Conservation (phyloP, 306 rosid species). For the Gleditsia sinensis region DNA sequence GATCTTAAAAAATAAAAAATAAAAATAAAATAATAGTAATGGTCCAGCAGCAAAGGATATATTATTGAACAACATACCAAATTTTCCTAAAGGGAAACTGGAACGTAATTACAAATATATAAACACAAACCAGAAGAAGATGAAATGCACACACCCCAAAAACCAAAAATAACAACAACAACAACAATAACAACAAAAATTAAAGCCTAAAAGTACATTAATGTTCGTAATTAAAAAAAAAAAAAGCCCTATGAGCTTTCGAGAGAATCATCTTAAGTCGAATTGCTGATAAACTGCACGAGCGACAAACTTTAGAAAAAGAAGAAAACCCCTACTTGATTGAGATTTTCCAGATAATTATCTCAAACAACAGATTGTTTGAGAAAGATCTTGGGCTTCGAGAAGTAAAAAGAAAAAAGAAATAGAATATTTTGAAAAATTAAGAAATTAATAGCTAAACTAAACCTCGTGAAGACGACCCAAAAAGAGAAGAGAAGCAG, state of each 20-base stretch:
- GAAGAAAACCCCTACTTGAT: constrained; percentile 9
- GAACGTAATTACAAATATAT: constrained; percentile 1
- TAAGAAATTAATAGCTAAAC: neutral
- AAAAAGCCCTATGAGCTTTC: constrained; percentile 11
- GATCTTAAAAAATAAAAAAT: neutral
- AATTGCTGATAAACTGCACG: constrained; percentile 18
- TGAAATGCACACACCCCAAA: too few species aligned
- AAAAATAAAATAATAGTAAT: neutral
- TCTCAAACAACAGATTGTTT: neutral
- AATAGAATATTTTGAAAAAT: neutral
- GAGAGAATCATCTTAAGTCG: neutral
- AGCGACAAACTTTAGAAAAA: constrained; percentile 12
- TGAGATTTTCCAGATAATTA: neutral
- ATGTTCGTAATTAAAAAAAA: neutral
- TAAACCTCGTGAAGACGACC: constrained; percentile 48
- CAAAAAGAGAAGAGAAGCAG: constrained; percentile 24
- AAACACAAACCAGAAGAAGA: constrained; percentile 21
- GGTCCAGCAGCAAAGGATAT: neutral
- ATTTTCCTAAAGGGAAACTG: neutral
- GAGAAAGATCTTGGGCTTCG: too few species aligned
- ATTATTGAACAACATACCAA: neutral
- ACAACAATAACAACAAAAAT: neutral
- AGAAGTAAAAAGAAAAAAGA: neutral
- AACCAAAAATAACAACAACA: constrained; percentile 4
- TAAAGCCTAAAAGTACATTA: too few species aligned